phyloP scores from a whole-genome alignment of 2,329 filamentous ascomycete species.

The Colletotrichum trifolii region DNA sequence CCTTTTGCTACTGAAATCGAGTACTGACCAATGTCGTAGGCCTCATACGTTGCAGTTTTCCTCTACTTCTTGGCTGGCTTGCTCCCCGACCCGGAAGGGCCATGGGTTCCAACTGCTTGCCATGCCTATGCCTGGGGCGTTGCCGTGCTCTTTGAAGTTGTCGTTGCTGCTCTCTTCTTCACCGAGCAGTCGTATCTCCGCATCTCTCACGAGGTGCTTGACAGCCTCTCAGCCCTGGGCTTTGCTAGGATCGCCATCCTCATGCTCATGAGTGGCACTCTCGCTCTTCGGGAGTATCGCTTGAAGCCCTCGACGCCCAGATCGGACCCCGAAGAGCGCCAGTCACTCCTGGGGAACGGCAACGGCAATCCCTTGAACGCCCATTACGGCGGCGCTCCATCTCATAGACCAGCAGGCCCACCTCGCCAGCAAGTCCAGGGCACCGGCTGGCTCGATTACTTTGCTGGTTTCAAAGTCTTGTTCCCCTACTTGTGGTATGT shows the following conservation, averaged over 20 bases:
- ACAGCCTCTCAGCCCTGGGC: slow-evolving; percentile 45
- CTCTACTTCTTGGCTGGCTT: slow-evolving; percentile 55
- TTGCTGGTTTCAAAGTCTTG: slow-evolving; percentile 56
- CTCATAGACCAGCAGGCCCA: slow-evolving; percentile 7
- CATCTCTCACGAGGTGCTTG: slow-evolving; percentile 43
- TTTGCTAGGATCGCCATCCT: slow-evolving; percentile 47
- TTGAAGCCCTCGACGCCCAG: slow-evolving; percentile 41
- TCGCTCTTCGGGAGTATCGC: slow-evolving; percentile 47
- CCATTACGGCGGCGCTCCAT: slow-evolving; percentile 42
- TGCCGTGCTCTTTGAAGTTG: slow-evolving; percentile 47
- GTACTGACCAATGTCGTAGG: slow-evolving; percentile 39
- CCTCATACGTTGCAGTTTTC: slow-evolving; percentile 53
- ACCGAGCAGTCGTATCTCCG: slow-evolving; percentile 44
- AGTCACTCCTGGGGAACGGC: slow-evolving; percentile 54
- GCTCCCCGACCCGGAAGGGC: slow-evolving; percentile 56
- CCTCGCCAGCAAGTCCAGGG: slow-evolving; percentile 46
- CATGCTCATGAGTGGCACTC: slow-evolving; percentile 47
- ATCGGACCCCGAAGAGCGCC: slow-evolving; percentile 48
- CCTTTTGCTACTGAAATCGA: not conserved
- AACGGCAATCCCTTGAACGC: slow-evolving; percentile 41
- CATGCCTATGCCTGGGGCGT: slow-evolving; percentile 52
- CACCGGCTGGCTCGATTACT: slow-evolving; percentile 57
- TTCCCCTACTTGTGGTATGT: slow-evolving; percentile 58
- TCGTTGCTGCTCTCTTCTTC: slow-evolving; percentile 50
- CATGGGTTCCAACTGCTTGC: slow-evolving; percentile 52